Evolutionary conservation across 2,329 filamentous ascomycete genomes (phyloP).

Genomic region (Fusarium kyushuense): DNA sequence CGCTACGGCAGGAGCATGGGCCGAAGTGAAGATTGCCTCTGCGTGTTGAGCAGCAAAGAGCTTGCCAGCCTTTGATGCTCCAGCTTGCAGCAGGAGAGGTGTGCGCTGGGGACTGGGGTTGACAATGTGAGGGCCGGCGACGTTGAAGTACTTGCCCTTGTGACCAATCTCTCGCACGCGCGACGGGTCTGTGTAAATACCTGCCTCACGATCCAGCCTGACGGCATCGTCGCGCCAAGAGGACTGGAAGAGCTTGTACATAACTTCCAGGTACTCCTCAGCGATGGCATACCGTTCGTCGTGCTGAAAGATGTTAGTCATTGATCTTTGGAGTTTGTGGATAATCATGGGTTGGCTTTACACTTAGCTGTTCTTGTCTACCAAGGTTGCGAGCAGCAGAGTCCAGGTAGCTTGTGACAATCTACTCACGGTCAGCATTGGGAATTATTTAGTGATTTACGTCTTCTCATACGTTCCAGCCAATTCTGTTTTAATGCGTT

Average conservation of each 20-base stretch:
- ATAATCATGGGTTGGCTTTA: background rate
- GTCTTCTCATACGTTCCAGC: conserved; percentile 35
- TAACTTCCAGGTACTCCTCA: conserved; percentile 73
- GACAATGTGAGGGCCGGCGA: conserved; percentile 75
- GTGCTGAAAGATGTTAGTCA: conserved; percentile 55
- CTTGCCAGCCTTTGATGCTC: conserved; percentile 74
- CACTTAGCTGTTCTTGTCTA: conserved; percentile 63
- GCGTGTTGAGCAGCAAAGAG: conserved; percentile 76
- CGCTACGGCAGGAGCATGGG: conserved; percentile 71
- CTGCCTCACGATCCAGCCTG: conserved; percentile 66
- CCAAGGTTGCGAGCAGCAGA: conserved; percentile 76
- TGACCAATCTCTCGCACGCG: conserved; percentile 76
- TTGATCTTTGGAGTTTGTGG: too few species aligned
- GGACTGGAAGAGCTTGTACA: conserved; percentile 74
- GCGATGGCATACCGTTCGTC: conserved; percentile 74
- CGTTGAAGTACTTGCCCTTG: conserved; percentile 70
- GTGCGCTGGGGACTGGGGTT: conserved; percentile 75
- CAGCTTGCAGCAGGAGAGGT: conserved; percentile 76
- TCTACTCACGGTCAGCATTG: conserved; percentile 42
- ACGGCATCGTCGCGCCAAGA: conserved; percentile 77
- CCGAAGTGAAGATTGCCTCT: conserved; percentile 77
- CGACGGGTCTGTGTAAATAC: conserved; percentile 65
- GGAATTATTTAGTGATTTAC: too few species aligned
- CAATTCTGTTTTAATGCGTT: conserved; percentile 51
- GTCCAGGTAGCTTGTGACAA: conserved; percentile 79